phyloP scores from a whole-genome alignment of 176 grass and related monocot genomes.

The Stipa capillata region DNA sequence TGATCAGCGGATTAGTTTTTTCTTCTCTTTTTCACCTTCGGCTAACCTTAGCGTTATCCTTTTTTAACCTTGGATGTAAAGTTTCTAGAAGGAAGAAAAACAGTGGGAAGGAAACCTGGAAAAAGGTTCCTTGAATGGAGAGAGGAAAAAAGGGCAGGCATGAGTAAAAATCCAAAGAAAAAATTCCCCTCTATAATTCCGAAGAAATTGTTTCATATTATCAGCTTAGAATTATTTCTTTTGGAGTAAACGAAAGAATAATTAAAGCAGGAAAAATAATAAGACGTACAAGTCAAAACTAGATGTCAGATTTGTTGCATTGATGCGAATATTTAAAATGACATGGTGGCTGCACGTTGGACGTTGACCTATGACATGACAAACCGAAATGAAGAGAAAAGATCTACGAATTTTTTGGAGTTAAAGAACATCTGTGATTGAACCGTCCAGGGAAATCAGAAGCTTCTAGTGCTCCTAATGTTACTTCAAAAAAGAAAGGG shows the following conservation, averaged over 20 bases:
- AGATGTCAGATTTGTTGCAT: neutral
- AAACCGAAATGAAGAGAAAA: neutral
- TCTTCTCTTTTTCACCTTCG: neutral
- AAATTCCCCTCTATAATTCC: neutral
- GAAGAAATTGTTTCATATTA: neutral
- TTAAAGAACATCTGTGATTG: neutral
- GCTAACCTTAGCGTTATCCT: conserved; percentile 43
- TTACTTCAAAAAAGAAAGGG: neutral
- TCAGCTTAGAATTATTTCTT: neutral
- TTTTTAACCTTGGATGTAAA: conserved; percentile 49
- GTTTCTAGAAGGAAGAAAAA: conserved; percentile 19
- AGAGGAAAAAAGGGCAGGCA: neutral
- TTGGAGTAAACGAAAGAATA: neutral
- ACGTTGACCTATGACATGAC: conserved; percentile 21
- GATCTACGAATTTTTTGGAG: too few species aligned
- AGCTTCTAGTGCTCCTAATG: neutral
- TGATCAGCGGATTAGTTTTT: conserved; percentile 34
- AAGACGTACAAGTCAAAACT: neutral
- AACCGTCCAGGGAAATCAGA: neutral
- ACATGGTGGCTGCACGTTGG: neutral
- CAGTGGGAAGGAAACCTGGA: neutral
- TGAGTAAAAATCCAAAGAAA: neutral
- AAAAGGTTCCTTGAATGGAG: neutral
- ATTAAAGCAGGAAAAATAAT: neutral
- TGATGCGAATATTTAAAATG: neutral